These are phyloP conservation scores for Diaporthe australafricana DNA, from an alignment of 2,329 filamentous ascomycete genomes.

Conservation along the genomic window DNA sequence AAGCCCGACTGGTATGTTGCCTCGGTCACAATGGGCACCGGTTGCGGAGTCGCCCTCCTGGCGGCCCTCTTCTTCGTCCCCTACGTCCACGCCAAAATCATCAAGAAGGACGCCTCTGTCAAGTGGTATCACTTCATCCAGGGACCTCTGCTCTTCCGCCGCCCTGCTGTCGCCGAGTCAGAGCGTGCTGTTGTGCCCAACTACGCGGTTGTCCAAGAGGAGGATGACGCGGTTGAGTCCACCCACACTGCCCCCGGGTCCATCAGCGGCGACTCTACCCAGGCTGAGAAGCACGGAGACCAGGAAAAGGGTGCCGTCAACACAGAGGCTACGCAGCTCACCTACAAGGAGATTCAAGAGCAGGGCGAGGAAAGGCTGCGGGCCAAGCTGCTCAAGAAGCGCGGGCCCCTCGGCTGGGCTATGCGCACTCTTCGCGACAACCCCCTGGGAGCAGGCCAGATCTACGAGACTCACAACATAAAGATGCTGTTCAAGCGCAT, in stretches of 20 bases:
- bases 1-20: slow-evolving; percentile 77
- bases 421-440: slow-evolving; percentile 82
- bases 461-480: slow-evolving; percentile 82
- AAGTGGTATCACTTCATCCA: slow-evolving; percentile 71
- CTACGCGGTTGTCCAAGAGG: slow-evolving; percentile 81
- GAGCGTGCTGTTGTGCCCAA: slow-evolving; percentile 74
- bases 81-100: slow-evolving; percentile 72
- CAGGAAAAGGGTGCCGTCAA: slow-evolving; percentile 58
- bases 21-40: slow-evolving; percentile 73
- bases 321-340: slow-evolving; percentile 61
- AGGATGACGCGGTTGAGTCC: slow-evolving; percentile 55
- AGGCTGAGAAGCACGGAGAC: slow-evolving; percentile 44
- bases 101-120: slow-evolving; percentile 75
- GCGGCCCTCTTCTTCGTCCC: slow-evolving; percentile 80
- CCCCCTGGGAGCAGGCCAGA: slow-evolving; percentile 76
- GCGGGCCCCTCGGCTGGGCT: slow-evolving; percentile 82
- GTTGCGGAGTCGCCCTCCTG: slow-evolving; percentile 68
- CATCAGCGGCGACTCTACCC: slow-evolving; percentile 37
- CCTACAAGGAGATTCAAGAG: slow-evolving; percentile 72
- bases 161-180: slow-evolving; percentile 63
- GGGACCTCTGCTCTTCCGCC: slow-evolving; percentile 74
- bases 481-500: slow-evolving; percentile 72
- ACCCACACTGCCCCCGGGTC: slow-evolving; percentile 40
- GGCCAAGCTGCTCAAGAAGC: slow-evolving; percentile 70
- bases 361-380: slow-evolving; percentile 69